phyloP scores from a whole-genome alignment of 2,329 filamentous ascomycete species.

The Ampelomyces quisqualis region DNA sequence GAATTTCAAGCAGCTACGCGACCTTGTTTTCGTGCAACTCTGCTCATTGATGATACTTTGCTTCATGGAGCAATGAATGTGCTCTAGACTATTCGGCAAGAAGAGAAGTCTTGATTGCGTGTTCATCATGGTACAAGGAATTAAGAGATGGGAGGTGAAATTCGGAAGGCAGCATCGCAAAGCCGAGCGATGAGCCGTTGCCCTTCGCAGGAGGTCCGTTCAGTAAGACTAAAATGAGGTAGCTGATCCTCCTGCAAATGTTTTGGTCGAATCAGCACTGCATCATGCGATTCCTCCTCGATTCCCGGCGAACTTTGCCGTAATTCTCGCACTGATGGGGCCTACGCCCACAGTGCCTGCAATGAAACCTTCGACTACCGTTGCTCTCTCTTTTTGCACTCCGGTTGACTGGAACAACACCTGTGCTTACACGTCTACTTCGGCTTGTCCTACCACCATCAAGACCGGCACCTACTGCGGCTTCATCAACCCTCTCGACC shows the following conservation, averaged over 20 bases:
- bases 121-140: no score
- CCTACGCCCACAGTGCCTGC: conserved; percentile 5
- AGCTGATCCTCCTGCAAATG: no score
- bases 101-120: no score
- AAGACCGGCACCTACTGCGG: conserved; percentile 30
- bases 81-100: no score
- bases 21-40: conserved; percentile 4
- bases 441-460: conserved; percentile 24
- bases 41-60: conserved; percentile 4
- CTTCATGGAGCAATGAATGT: no score
- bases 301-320: no score
- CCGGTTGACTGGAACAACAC: conserved; percentile 27
- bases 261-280: no score
- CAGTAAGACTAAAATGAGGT: not conserved
- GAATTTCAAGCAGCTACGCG: conserved; percentile 1
- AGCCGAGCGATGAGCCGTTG: no score
- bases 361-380: conserved; percentile 19
- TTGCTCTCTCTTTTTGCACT: conserved; percentile 22
- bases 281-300: no score
- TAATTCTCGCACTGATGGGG: conserved; percentile 1
- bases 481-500: conserved; percentile 30
- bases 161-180: no score
- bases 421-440: conserved; percentile 21
- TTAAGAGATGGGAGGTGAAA: no score
- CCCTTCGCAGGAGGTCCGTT: not conserved